Percentiles rank a stretch among this genome's conserved stretches.
Conservation (phyloP, 805 yeast genomes). For the Clavispora vitiphila region DNA sequence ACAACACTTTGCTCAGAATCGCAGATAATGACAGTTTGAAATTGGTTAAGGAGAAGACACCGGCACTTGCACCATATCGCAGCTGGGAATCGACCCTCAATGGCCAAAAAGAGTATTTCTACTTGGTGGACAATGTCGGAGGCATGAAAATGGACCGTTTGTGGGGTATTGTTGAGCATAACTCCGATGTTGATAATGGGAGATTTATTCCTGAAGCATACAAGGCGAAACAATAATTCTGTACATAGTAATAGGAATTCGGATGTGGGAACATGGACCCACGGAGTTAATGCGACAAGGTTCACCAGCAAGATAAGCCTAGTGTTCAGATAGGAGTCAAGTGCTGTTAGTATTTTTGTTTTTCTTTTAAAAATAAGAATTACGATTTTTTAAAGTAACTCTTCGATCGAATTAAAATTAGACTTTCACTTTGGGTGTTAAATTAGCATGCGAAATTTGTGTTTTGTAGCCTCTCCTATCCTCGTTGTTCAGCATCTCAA, state of each 20-base stretch:
- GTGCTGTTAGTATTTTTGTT: no score
- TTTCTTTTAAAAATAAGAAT: no score
- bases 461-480: no score
- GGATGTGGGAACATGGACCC: background rate
- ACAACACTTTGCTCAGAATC: constrained; percentile 55
- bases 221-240: background rate
- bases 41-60: constrained; percentile 23
- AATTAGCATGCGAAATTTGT: no score
- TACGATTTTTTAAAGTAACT: no score
- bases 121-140: constrained; percentile 69
- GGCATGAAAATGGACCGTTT: constrained; percentile 80
- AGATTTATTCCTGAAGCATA: constrained; percentile 32
- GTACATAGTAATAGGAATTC: background rate
- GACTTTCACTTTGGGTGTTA: no score
- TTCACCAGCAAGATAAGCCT: no score
- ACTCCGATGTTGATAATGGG: constrained; percentile 65
- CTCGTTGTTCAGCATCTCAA: no score
- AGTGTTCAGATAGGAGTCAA: no score
- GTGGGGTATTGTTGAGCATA: constrained; percentile 76
- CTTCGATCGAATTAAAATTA: no score
- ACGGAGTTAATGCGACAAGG: background rate
- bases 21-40: constrained; percentile 30
- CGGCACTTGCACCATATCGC: constrained; percentile 22
- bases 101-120: constrained; percentile 38
- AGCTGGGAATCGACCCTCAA: constrained; percentile 36